Percentiles rank a stretch among this genome's conserved stretches.
Conservation (phyloP, 257 asterid genomes). For the Capsicum chinense region DNA sequence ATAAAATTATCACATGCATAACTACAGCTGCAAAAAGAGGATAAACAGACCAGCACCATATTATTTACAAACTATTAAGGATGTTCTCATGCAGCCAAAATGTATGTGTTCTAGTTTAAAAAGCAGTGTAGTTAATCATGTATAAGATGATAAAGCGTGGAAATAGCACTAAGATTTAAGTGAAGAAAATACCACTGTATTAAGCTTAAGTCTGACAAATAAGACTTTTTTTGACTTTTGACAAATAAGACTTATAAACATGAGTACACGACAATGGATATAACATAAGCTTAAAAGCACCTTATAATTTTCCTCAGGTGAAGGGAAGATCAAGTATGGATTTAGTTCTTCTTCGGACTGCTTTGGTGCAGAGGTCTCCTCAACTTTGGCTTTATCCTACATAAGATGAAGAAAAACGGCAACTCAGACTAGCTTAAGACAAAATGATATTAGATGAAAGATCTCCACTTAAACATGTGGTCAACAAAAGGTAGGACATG, state of each 20-base stretch:
- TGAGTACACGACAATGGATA: not conserved
- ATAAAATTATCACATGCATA: not conserved
- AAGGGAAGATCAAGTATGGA: slow-evolving; percentile 80
- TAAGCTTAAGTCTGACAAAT: not conserved
- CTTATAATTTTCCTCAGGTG: slow-evolving; percentile 86
- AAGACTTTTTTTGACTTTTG: not conserved
- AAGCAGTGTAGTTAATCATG: not conserved
- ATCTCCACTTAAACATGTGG: slow-evolving; percentile 5
- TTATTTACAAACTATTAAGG: slow-evolving; percentile 25
- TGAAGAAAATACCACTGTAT: not conserved
- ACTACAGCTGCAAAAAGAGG: not conserved
- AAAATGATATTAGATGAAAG: slow-evolving; percentile 27
- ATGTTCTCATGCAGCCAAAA: slow-evolving; percentile 18
- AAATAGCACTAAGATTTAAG: not conserved
- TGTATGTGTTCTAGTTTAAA: not conserved
- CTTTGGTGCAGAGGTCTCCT: slow-evolving; percentile 58
- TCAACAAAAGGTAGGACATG: not conserved
- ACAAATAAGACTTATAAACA: not conserved
- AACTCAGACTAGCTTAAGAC: slow-evolving; percentile 6
- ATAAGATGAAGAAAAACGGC: slow-evolving; percentile 8
- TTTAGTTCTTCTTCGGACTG: slow-evolving; percentile 85
- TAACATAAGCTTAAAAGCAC: slow-evolving; percentile 37
- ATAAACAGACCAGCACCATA: slow-evolving; percentile 10
- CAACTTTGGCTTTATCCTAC: slow-evolving; percentile 63
- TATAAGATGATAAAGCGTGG: not conserved